These are phyloP conservation scores for Mantamonas sphyraenae DNA, from an alignment of 78 protist species.

Conservation along the genomic window DNA sequence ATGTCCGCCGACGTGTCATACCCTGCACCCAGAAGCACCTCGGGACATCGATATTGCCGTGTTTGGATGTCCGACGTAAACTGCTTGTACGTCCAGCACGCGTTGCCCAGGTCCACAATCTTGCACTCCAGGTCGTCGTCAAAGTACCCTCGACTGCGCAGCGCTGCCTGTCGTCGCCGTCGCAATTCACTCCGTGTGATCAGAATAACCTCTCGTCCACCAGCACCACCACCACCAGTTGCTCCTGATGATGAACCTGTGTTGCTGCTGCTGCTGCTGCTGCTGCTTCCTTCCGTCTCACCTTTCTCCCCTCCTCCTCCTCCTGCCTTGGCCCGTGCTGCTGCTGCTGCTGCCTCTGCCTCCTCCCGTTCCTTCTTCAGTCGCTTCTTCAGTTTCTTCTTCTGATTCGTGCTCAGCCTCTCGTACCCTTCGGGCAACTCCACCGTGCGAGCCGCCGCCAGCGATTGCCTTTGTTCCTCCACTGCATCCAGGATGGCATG, in stretches of 20 bases:
- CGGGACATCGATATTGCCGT: slow-evolving; percentile 93
- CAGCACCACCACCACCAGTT: neutral
- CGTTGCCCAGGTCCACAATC: slow-evolving; percentile 92
- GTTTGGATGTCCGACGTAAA: slow-evolving; percentile 93
- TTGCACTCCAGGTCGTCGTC: slow-evolving; percentile 14
- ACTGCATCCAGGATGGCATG: too few relatives aligned
- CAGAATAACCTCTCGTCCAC: too few relatives aligned
- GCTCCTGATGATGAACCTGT: too few relatives aligned
- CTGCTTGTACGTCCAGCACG: slow-evolving; percentile 87
- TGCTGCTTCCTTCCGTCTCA: too few relatives aligned
- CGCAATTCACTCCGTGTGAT: neutral
- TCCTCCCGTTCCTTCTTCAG: slow-evolving; percentile 4
- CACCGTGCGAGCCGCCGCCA: too few relatives aligned
- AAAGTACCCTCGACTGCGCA: neutral
- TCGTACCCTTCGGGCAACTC: too few relatives aligned
- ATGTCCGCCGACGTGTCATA: slow-evolving; percentile 67
- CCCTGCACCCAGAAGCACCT: slow-evolving; percentile 74
- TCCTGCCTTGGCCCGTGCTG: too few relatives aligned
- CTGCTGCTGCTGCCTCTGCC: too few relatives aligned
- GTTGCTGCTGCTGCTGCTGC: too few relatives aligned
- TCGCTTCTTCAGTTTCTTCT: slow-evolving; percentile 15
- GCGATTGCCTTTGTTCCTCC: too few relatives aligned
- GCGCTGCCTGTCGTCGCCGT: neutral
- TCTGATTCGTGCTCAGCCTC: slow-evolving; percentile 18
- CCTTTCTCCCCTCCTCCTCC: too few relatives aligned